Evolutionary conservation across 1,284 basidiomycete species (phyloP).

Genomic region (Ganoderma sp.): DNA sequence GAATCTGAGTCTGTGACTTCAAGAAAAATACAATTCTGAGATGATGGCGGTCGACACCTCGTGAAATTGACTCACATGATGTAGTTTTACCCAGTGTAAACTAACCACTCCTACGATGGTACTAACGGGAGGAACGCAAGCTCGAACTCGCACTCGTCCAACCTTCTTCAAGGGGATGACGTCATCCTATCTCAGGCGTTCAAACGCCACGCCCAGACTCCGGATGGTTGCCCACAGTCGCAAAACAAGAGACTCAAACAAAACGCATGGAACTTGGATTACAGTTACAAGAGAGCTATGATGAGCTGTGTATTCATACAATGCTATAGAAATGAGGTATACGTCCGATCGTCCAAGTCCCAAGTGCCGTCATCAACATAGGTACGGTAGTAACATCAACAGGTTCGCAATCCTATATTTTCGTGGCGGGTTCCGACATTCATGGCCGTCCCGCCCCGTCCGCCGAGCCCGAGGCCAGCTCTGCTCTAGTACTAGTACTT

Average conservation of each 20-base stretch:
- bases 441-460: not conserved
- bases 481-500: conserved; percentile 1
- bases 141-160: not conserved
- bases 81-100: not conserved
- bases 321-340: conserved; percentile 16
- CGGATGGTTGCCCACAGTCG: too few species aligned
- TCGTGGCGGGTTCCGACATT: not conserved
- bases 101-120: not conserved
- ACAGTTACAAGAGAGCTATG: not conserved
- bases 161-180: not conserved
- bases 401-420: conserved; percentile 4
- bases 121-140: not conserved
- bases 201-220: not conserved
- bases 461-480: not conserved
- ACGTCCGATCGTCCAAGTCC: not conserved
- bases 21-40: not conserved
- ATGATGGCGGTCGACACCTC: not conserved
- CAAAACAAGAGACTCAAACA: too few species aligned
- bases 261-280: too few species aligned
- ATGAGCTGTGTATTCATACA: conserved; percentile 16
- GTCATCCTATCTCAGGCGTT: conserved; percentile 1
- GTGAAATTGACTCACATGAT: not conserved
- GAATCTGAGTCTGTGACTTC: too few species aligned
- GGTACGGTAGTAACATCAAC: not conserved
- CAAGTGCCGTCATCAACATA: conserved; percentile 10